Percentiles rank a stretch among this genome's conserved stretches.
These are phyloP conservation scores for Circinella umbellata DNA, from an alignment of 371 early-diverging fungal species.

Conservation along the genomic window DNA sequence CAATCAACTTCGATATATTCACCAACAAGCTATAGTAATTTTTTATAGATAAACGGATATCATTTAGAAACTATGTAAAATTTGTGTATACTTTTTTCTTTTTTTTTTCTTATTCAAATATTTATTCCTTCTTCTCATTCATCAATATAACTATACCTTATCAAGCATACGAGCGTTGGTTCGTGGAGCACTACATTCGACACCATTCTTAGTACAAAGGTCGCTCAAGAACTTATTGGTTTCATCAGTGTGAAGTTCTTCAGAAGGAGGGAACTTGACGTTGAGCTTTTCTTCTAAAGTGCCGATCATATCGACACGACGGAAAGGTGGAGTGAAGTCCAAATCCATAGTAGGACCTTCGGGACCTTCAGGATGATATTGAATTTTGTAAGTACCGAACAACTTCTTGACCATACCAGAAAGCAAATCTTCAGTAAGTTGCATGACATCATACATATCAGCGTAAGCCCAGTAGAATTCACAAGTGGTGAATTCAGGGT, in stretches of 20 bases:
- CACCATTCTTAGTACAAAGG: constrained; percentile 90
- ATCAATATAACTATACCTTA: constrained; percentile 53
- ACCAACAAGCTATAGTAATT: constrained; percentile 79
- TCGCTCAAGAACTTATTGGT: constrained; percentile 90
- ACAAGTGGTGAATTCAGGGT: constrained; percentile 99
- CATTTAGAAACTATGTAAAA: too few relatives aligned
- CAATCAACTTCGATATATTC: constrained; percentile 97
- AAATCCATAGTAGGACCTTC: constrained; percentile 83
- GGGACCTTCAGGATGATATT: constrained; percentile 93
- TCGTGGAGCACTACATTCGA: constrained; percentile 95
- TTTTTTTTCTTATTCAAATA: too few relatives aligned
- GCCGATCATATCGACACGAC: constrained; percentile 92
- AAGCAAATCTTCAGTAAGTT: constrained; percentile 94
- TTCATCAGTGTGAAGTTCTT: constrained; percentile 80
- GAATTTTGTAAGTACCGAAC: constrained; percentile 87
- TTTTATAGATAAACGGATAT: neutral
- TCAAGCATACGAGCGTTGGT: constrained; percentile 97
- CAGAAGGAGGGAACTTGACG: constrained; percentile 90
- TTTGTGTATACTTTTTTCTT: neutral
- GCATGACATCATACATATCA: constrained; percentile 96
- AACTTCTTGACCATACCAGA: constrained; percentile 92
- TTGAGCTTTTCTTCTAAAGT: constrained; percentile 92
- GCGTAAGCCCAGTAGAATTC: constrained; percentile 99
- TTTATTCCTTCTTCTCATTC: too few relatives aligned
- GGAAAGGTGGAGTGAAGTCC: constrained; percentile 98